Percentiles rank a stretch among this genome's conserved stretches.
Evolutionary conservation across 345 rosid genomes (phyloP).

Genomic region (Populus tremula): DNA sequence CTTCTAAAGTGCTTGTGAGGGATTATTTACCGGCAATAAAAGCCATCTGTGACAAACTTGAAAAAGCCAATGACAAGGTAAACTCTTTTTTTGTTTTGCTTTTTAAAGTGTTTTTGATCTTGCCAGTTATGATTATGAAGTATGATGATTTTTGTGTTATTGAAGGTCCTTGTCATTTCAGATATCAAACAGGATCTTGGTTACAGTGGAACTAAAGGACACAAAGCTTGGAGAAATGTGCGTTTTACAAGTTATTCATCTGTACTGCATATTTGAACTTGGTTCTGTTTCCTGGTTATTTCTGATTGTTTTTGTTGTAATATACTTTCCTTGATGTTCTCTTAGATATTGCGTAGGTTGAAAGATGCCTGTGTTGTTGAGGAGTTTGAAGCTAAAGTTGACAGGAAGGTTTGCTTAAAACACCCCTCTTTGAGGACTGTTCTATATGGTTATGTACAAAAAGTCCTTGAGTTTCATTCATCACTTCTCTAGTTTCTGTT

Average conservation of each 20-base stretch:
- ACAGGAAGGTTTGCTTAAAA: conserved; percentile 54
- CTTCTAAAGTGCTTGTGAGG: conserved; percentile 47
- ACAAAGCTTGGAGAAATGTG: conserved; percentile 88
- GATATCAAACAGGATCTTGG: conserved; percentile 85
- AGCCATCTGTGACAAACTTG: conserved; percentile 78
- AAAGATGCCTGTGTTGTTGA: conserved; percentile 68
- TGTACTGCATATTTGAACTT: neutral
- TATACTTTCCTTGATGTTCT: conserved; percentile 4
- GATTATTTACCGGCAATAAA: conserved; percentile 83
- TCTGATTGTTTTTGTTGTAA: neutral
- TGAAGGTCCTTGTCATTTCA: conserved; percentile 83
- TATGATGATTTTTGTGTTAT: conserved; percentile 36
- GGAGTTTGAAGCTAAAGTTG: conserved; percentile 73
- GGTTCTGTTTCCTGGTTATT: neutral
- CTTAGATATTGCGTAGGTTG: conserved; percentile 70
- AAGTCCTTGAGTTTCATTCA: neutral
- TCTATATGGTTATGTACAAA: neutral
- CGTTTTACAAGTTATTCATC: conserved; percentile 1
- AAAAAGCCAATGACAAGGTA: conserved; percentile 75
- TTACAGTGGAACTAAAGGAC: conserved; percentile 56
- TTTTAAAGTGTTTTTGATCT: conserved; percentile 12
- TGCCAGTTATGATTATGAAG: conserved; percentile 19
- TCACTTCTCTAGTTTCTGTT: neutral
- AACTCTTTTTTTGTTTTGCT: conserved; percentile 17
- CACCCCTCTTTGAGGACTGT: neutral